These are phyloP conservation scores for Oryza glumipatula DNA, from an alignment of 176 grass and related monocot species.

Conservation along the genomic window DNA sequence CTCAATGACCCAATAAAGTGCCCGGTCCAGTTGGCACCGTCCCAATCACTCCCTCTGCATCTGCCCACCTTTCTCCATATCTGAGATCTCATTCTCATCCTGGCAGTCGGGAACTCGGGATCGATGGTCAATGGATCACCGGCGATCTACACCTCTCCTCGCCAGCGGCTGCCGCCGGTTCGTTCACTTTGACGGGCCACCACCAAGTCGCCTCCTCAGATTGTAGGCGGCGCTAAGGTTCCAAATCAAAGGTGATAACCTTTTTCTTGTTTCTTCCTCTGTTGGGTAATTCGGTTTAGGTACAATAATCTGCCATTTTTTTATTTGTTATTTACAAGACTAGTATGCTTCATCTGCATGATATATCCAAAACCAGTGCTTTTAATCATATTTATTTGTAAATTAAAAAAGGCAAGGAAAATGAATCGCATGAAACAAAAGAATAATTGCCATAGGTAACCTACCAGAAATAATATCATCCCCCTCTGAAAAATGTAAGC, in stretches of 20 bases:
- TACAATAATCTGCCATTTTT: background rate
- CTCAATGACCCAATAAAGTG: slow-evolving; percentile 14
- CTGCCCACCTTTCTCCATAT: background rate
- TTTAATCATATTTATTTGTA: background rate
- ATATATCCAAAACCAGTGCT: slow-evolving; percentile 10
- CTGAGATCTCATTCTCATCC: slow-evolving; percentile 8
- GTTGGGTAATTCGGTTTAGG: background rate
- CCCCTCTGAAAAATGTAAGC: background rate
- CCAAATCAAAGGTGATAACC: slow-evolving; percentile 21
- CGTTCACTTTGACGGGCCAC: slow-evolving; percentile 6
- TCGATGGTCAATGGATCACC: slow-evolving; percentile 21
- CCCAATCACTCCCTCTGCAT: background rate
- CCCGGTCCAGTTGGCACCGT: slow-evolving; percentile 3
- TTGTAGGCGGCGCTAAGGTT: background rate
- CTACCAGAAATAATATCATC: background rate
- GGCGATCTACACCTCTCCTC: background rate
- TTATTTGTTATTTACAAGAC: background rate
- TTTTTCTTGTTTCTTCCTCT: slow-evolving; percentile 15
- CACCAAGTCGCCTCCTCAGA: background rate
- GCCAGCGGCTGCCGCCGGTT: background rate
- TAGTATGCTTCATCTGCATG: background rate
- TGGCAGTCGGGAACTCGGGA: background rate
- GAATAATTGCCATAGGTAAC: background rate
- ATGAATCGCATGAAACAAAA: background rate
- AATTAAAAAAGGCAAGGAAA: background rate